Conservation (phyloP, 768 basidiomycete species). For the Leccinum olivaceopallidum region DNA sequence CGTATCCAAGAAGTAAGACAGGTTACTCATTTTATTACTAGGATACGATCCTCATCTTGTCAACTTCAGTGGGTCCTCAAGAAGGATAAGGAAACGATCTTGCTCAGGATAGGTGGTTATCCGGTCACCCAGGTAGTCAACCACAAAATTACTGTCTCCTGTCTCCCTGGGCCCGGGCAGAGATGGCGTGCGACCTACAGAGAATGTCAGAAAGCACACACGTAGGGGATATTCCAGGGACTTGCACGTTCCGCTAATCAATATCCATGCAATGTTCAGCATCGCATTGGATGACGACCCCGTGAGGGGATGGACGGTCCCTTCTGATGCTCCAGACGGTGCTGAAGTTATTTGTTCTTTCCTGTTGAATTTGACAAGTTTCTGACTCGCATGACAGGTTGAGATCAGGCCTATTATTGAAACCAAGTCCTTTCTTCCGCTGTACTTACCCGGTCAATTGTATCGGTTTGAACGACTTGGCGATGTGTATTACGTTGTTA, state of each 20-base stretch:
- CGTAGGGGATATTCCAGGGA: not conserved
- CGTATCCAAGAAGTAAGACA: not conserved
- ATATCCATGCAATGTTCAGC: not conserved
- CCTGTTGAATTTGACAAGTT: not conserved
- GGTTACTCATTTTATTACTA: not conserved
- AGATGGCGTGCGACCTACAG: conserved; percentile 1
- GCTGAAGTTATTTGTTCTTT: not conserved
- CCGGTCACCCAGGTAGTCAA: not conserved
- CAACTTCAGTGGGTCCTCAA: not conserved
- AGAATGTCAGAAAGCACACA: not conserved
- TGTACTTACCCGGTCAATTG: not conserved
- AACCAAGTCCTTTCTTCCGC: not conserved
- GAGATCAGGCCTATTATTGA: not conserved
- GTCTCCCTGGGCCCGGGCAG: not conserved
- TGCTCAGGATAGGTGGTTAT: not conserved
- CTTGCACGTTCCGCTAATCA: not conserved
- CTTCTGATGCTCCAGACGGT: not conserved
- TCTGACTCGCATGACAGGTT: not conserved
- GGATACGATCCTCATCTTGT: not conserved
- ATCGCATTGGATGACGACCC: not conserved
- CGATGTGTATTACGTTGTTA: not conserved
- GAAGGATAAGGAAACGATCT: not conserved
- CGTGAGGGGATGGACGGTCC: not conserved
- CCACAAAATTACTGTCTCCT: not conserved
- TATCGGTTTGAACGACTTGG: not conserved